phyloP scores from a whole-genome alignment of 345 rosid genomes.

The rapeseed (Brassica napus) region DNA sequence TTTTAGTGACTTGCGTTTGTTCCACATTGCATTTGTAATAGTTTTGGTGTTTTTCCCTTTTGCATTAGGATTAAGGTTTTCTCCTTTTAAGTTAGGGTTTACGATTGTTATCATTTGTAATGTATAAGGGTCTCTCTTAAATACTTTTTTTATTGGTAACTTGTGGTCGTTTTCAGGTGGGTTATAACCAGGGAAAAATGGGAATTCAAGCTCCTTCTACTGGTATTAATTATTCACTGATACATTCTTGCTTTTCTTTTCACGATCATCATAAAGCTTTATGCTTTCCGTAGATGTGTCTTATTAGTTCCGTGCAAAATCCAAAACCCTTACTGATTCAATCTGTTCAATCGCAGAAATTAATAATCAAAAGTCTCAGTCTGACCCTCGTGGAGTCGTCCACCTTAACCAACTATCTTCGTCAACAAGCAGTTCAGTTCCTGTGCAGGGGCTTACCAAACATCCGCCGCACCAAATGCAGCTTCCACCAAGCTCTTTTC shows the following conservation, averaged over 20 bases:
- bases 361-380: conserved; percentile 53
- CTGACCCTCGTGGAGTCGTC: conserved; percentile 61
- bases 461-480: conserved; percentile 73
- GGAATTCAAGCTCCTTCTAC: conserved; percentile 54
- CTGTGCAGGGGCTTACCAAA: conserved; percentile 58
- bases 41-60: background rate
- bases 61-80: background rate
- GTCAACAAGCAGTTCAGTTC: conserved; percentile 49
- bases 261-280: conserved; percentile 39
- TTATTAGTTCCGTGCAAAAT: conserved; percentile 40
- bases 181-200: conserved; percentile 54
- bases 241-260: conserved; percentile 36
- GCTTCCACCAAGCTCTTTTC: conserved; percentile 62
- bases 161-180: conserved; percentile 46
- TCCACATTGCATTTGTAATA: background rate
- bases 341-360: conserved; percentile 43
- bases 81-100: background rate
- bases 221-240: conserved; percentile 48
- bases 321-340: conserved; percentile 43
- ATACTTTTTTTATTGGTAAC: background rate
- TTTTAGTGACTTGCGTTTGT: conserved; percentile 14
- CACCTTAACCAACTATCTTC: conserved; percentile 55
- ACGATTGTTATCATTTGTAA: background rate
- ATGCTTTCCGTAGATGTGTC: conserved; percentile 42
- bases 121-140: background rate